Percentiles rank a stretch among this genome's conserved stretches.
Conservation (phyloP, 495 filamentous ascomycete species). For the Opeltia flavorubescens region DNA sequence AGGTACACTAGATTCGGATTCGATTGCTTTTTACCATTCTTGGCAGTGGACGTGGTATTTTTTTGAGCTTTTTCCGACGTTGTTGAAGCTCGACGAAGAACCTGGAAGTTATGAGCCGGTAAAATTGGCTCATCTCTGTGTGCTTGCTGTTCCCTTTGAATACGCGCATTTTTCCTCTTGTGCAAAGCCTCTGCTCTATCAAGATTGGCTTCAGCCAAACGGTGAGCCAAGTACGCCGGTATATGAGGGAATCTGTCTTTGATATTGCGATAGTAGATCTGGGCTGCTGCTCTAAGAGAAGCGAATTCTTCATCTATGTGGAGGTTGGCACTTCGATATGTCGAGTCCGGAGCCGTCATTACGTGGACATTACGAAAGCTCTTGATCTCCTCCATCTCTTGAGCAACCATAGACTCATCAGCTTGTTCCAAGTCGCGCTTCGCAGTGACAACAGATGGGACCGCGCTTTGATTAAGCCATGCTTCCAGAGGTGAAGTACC, state of each 20-base stretch:
- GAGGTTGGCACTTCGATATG: not conserved
- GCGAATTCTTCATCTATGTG: not conserved
- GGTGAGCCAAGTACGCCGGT: constrained; percentile 7
- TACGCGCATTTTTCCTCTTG: not conserved
- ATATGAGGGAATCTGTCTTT: constrained; percentile 8
- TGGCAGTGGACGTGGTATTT: no score
- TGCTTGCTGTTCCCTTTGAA: not conserved
- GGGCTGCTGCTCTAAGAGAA: not conserved
- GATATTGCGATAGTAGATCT: constrained; percentile 14
- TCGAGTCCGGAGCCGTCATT: not conserved
- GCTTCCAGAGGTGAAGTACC: constrained; percentile 9
- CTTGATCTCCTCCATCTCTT: constrained; percentile 10
- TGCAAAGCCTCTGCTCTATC: constrained; percentile 4
- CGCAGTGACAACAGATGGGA: constrained; percentile 4
- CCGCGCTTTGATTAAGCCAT: constrained; percentile 15
- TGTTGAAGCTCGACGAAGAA: no score
- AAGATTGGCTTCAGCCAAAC: constrained; percentile 9
- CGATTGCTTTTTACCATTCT: no score
- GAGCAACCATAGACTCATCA: not conserved
- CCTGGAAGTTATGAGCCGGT: not conserved
- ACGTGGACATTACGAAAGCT: constrained; percentile 12
- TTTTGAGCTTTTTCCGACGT: no score
- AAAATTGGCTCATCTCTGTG: not conserved
- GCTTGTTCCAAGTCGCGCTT: not conserved
- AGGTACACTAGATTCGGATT: no score